These are phyloP conservation scores for Tulasnella sp. DNA, from an alignment of 768 basidiomycete genomes.

Conservation along the genomic window DNA sequence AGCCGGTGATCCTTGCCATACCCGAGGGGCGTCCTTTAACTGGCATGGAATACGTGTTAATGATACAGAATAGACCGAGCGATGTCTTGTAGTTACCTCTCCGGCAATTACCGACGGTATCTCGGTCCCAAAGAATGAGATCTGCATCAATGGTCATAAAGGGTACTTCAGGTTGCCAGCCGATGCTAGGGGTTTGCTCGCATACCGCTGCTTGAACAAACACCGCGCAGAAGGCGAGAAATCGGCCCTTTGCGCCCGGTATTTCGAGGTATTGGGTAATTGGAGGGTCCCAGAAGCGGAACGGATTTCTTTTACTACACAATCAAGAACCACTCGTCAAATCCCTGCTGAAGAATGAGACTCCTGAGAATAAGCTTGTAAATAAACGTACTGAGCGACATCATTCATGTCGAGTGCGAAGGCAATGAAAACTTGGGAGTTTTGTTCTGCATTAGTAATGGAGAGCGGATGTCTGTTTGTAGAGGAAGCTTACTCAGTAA, in stretches of 20 bases:
- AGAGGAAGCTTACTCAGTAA: slow-evolving; percentile 6
- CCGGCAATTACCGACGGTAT: slow-evolving; percentile 27
- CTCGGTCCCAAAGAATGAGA: slow-evolving; percentile 30
- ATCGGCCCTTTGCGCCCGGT: slow-evolving; percentile 58
- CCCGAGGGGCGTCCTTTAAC: slow-evolving; percentile 23
- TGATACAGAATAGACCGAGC: background rate
- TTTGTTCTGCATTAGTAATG: background rate
- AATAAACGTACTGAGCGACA: background rate
- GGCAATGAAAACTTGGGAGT: background rate
- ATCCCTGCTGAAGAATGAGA: background rate
- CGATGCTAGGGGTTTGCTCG: slow-evolving; percentile 30
- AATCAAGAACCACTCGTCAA: background rate
- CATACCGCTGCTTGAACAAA: slow-evolving; percentile 55
- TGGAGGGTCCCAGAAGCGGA: slow-evolving; percentile 48
- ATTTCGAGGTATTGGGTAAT: slow-evolving; percentile 59
- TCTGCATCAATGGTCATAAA: background rate
- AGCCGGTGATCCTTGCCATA: background rate
- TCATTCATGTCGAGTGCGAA: background rate
- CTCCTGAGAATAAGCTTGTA: background rate
- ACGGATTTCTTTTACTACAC: background rate
- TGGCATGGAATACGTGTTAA: background rate
- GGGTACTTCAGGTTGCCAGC: no score
- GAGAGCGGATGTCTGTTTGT: no score
- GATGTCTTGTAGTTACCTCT: slow-evolving; percentile 9
- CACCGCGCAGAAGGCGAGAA: slow-evolving; percentile 66